Evolutionary conservation across 768 basidiomycete species (phyloP), one percentile per base, ranked within the genome.

Genomic region (Hebeloma cylindrosporum): DNA sequence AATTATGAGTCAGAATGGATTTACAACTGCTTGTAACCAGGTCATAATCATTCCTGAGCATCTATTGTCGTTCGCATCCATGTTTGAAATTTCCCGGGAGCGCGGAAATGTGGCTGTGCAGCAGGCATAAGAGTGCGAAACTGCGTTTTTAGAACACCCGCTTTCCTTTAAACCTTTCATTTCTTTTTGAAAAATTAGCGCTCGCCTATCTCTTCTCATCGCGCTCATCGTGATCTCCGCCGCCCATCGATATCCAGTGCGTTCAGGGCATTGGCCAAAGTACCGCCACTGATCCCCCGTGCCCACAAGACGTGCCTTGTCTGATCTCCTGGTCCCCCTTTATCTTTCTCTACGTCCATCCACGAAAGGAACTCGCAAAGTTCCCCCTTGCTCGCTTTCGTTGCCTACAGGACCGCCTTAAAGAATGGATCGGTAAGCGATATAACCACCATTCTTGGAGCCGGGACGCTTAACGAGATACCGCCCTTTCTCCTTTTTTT

Each of bases 401-500:
- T 33, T 26, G 16, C 26, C 8, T 32, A 20, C 13, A 10, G 23
- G 1, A 30, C 32, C 36, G 33, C 32, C 25, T 26, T 22, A 34
- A 39, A 16, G 43, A 36, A 75, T 78, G 76, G 76, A 77, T 53
- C 71, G 74, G 74, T 77, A 48, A 39, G 56, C 50, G 23, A 21
- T 39, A 36, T 14, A 26, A 8, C 18, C 28, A n/a, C 13, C 21
- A 4, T 7, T 26, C 21, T 38, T n/a, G 34, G n/a, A n/a, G n/a
- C n/a, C n/a, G n/a, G n/a, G n/a, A n/a, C 23, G 14, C 23, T 23
- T 39, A 16, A 16, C 41, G 14, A 29, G 36, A 40, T 33, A 13
- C 30, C 26, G 11, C 30, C 29, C 31, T 32, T 22, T 14, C 34
- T 22, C 21, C 38, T 28, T 23, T n/a, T 20, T 34, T 33, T n/a